Evolutionary conservation across 2,329 filamentous ascomycete genomes (phyloP).

Genomic region (Cercospora canescens): DNA sequence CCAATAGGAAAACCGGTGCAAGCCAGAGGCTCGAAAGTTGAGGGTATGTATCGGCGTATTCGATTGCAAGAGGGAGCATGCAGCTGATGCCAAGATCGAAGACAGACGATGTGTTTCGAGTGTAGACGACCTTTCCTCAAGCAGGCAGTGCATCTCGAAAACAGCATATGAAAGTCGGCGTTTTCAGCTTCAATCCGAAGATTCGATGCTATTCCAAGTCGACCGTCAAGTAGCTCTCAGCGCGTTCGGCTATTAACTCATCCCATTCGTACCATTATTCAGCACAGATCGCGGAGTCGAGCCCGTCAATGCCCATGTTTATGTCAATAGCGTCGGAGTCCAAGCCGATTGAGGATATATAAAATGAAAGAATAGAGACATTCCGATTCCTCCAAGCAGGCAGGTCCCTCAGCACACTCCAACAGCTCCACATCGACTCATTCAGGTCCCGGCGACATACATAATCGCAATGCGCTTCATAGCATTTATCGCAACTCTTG

Average conservation of each 20-base stretch:
- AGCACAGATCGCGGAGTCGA: not conserved
- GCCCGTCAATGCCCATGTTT: not conserved
- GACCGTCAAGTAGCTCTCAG: not conserved
- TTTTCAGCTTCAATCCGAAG: not conserved
- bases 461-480: not conserved
- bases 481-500: not conserved
- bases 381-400: not conserved
- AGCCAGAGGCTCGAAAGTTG: not conserved
- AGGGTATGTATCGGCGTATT: not conserved
- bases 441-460: not conserved
- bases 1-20: not conserved
- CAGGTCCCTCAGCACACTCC: not conserved
- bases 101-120: not conserved
- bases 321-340: not conserved
- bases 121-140: not conserved
- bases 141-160: not conserved
- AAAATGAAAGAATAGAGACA: not conserved
- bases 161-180: not conserved
- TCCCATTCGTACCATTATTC: not conserved
- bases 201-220: not conserved
- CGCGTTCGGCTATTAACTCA: not conserved
- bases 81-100: not conserved
- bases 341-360: not conserved
- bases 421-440: not conserved
- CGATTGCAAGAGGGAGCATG: not conserved